These are phyloP conservation scores for Xylaria nigripes DNA, from an alignment of 495 filamentous ascomycete genomes.

Conservation along the genomic window DNA sequence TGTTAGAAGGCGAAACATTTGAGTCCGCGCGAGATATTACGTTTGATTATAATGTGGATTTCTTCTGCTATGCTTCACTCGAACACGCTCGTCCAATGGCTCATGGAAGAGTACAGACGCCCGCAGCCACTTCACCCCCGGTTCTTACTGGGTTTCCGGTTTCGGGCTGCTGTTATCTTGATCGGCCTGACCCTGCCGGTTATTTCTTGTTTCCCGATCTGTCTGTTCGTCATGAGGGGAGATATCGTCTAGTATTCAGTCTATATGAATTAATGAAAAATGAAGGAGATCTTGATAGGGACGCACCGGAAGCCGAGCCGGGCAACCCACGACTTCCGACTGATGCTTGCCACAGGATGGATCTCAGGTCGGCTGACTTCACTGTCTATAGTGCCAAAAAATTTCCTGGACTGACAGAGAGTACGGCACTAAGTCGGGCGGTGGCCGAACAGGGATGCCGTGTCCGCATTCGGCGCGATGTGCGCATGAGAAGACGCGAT, in stretches of 20 bases:
- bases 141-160: conserved; percentile 94
- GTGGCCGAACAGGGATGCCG: conserved; percentile 97
- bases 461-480: conserved; percentile 92
- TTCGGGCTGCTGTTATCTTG: conserved; percentile 92
- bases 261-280: conserved; percentile 90
- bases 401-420: conserved; percentile 90
- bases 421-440: conserved; percentile 76
- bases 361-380: conserved; percentile 83
- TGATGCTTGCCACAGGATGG: conserved; percentile 57
- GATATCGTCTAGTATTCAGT: conserved; percentile 81
- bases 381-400: conserved; percentile 96
- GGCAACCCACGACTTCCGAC: conserved; percentile 33
- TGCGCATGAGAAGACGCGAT: conserved; percentile 88
- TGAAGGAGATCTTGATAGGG: conserved; percentile 40
- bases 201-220: conserved; percentile 98
- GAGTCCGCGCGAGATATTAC: conserved; percentile 65
- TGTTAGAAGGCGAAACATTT: conserved; percentile 66
- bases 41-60: conserved; percentile 89
- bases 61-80: conserved; percentile 92
- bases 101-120: conserved; percentile 62
- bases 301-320: conserved; percentile 25
- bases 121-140: conserved; percentile 58
- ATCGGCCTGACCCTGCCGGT: conserved; percentile 81
- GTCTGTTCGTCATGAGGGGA: conserved; percentile 92
- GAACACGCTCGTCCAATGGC: conserved; percentile 82